Evolutionary conservation across 1,139 yeast genomes (phyloP).

Genomic region (Zygosaccharomyces sapae): DNA sequence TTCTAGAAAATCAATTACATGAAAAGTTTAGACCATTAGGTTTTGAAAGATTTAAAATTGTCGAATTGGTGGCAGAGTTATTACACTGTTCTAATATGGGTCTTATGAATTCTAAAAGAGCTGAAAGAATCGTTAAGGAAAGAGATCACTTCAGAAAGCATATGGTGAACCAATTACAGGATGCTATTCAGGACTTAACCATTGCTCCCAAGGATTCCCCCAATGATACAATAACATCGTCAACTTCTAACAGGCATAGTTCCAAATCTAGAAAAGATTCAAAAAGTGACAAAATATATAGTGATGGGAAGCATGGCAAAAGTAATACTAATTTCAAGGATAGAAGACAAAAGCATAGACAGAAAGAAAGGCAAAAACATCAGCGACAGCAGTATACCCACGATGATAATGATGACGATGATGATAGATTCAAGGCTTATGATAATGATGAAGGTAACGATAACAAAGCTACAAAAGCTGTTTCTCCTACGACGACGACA

Average conservation of each 20-base stretch:
- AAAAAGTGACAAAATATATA: conserved; percentile 9
- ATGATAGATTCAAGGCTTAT: conserved; percentile 15
- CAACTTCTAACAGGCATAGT: neutral
- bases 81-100: conserved; percentile 98
- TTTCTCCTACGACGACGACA: conserved; percentile 4
- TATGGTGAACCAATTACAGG: conserved; percentile 32
- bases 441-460: conserved; percentile 13
- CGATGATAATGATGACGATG: conserved; percentile 15
- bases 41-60: conserved; percentile 89
- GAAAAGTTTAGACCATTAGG: conserved; percentile 70
- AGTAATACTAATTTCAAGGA: conserved; percentile 8
- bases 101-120: conserved; percentile 76
- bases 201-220: conserved; percentile 18
- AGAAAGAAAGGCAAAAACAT: neutral
- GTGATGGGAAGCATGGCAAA: conserved; percentile 1
- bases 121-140: conserved; percentile 70
- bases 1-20: conserved; percentile 30
- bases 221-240: conserved; percentile 3
- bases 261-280: conserved; percentile 2
- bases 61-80: conserved; percentile 91
- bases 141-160: conserved; percentile 65
- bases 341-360: conserved; percentile 4
- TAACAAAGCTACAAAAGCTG: conserved; percentile 9
- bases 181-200: conserved; percentile 38
- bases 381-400: conserved; percentile 6